A percentile compares a stretch with the other conserved stretches of the same genome.
phyloP scores from a whole-genome alignment of 352 stramenopile species.

The Thalassiosira mediterranea region DNA sequence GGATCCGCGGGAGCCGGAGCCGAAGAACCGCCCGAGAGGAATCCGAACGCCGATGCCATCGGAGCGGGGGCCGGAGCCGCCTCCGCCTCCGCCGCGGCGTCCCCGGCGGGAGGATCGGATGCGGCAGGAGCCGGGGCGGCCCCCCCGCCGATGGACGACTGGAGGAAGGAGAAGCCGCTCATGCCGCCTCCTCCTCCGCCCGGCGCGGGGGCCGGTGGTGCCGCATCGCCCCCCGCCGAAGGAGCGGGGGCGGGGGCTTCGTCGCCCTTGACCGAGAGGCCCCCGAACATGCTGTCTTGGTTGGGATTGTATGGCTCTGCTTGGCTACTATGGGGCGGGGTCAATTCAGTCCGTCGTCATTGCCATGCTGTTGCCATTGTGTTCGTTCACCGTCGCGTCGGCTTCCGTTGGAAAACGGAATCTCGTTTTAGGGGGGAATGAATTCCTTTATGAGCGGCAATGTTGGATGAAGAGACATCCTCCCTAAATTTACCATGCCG shows the following conservation, averaged over 20 bases:
- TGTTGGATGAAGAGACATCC: too few species aligned
- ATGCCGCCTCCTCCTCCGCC: neutral
- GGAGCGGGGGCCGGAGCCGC: neutral
- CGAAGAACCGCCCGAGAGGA: slow-evolving; percentile 9
- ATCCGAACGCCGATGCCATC: slow-evolving; percentile 1
- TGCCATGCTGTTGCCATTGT: too few species aligned
- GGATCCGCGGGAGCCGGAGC: neutral
- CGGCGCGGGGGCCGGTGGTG: neutral
- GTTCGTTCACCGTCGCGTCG: too few species aligned
- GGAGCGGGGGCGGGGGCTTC: neutral
- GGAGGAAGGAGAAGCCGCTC: slow-evolving; percentile 19
- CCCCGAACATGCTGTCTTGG: slow-evolving; percentile 30
- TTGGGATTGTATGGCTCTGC: too few species aligned
- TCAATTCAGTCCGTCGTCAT: too few species aligned
- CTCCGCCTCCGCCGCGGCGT: neutral
- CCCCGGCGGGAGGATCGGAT: neutral
- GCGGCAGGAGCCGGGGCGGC: neutral
- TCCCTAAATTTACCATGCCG: too few species aligned
- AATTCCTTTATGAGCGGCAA: too few species aligned
- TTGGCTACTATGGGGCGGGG: too few species aligned
- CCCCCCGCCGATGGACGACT: neutral
- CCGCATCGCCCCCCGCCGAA: neutral
- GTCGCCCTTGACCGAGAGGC: neutral
- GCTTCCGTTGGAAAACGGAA: too few species aligned
- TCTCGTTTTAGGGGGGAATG: too few species aligned